Evolutionary conservation across 164 flowering plant genomes (phyloP).

Genomic region (Euptelea pleiosperma): DNA sequence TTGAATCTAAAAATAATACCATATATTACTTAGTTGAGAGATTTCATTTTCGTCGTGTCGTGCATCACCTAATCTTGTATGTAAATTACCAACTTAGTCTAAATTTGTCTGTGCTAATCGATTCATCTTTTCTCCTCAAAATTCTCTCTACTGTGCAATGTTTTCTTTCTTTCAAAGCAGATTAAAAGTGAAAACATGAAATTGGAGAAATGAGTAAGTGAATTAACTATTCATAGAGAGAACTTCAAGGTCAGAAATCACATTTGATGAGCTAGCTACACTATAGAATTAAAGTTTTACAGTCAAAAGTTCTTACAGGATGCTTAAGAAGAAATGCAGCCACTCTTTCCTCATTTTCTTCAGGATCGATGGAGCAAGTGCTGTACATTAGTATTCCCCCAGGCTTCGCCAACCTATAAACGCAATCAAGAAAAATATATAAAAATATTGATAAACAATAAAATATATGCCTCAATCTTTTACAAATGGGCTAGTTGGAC

Average conservation of each 20-base stretch:
- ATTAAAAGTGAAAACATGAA: neutral
- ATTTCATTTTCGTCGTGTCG: no score
- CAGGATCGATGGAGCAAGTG: slow-evolving; percentile 95
- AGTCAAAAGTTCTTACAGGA: slow-evolving; percentile 51
- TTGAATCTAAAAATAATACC: neutral
- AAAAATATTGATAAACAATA: neutral
- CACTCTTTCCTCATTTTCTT: slow-evolving; percentile 82
- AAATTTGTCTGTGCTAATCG: neutral
- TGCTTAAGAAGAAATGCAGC: slow-evolving; percentile 74
- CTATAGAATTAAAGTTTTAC: no score
- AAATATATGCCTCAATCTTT: no score
- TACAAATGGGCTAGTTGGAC: no score
- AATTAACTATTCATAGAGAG: no score
- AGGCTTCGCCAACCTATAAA: slow-evolving; percentile 67
- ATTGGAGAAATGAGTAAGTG: neutral
- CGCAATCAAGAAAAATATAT: neutral
- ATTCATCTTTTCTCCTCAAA: neutral
- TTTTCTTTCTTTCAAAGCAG: no score
- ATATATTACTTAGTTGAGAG: neutral
- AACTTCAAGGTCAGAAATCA: no score
- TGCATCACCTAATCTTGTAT: no score
- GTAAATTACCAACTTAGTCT: no score
- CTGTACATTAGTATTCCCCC: slow-evolving; percentile 86
- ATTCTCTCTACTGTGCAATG: no score
- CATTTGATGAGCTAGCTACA: no score